A percentile compares a stretch with the other conserved stretches of the same genome.
Conservation (phyloP, 2,329 filamentous ascomycete genomes). For the Diaporthe helianthi region DNA sequence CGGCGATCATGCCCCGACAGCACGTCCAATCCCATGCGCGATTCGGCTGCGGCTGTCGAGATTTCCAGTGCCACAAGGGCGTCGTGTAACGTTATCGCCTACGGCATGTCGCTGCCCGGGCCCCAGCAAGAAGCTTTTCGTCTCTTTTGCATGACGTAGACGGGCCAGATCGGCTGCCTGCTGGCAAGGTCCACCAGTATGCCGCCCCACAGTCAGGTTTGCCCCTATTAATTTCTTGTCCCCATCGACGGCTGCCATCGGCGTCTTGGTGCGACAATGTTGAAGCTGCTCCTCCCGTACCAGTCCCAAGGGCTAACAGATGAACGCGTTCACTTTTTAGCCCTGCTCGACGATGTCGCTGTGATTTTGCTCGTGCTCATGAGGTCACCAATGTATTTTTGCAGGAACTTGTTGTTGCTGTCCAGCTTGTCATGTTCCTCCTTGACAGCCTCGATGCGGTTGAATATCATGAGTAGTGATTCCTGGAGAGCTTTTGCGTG, state of each 20-base stretch:
- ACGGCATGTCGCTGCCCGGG: slow-evolving; percentile 19
- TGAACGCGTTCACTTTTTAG: slow-evolving; percentile 56
- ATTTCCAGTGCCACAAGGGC: slow-evolving; percentile 36
- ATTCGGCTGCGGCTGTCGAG: slow-evolving; percentile 20
- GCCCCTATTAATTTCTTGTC: slow-evolving; percentile 20
- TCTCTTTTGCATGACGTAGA: slow-evolving; percentile 26
- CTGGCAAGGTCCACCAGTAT: slow-evolving; percentile 25
- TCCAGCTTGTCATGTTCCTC: slow-evolving; percentile 96
- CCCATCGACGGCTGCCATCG: slow-evolving; percentile 9
- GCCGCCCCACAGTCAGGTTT: slow-evolving; percentile 28
- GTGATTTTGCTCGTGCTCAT: slow-evolving; percentile 86
- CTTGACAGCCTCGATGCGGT: slow-evolving; percentile 92
- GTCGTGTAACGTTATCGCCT: slow-evolving; percentile 35
- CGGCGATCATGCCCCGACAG: slow-evolving; percentile 15
- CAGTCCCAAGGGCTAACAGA: background rate
- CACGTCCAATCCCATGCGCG: slow-evolving; percentile 24
- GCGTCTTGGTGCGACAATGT: background rate
- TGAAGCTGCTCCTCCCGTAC: background rate
- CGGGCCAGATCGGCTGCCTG: slow-evolving; percentile 19
- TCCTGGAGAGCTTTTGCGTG: slow-evolving; percentile 90
- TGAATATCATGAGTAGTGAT: slow-evolving; percentile 86
- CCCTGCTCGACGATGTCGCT: slow-evolving; percentile 55
- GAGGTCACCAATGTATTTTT: slow-evolving; percentile 96
- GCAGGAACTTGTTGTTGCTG: slow-evolving; percentile 94
- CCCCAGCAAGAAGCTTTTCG: background rate